These are phyloP conservation scores for Kondoa malvinella DNA, from an alignment of 768 basidiomycete species.

Conservation along the genomic window DNA sequence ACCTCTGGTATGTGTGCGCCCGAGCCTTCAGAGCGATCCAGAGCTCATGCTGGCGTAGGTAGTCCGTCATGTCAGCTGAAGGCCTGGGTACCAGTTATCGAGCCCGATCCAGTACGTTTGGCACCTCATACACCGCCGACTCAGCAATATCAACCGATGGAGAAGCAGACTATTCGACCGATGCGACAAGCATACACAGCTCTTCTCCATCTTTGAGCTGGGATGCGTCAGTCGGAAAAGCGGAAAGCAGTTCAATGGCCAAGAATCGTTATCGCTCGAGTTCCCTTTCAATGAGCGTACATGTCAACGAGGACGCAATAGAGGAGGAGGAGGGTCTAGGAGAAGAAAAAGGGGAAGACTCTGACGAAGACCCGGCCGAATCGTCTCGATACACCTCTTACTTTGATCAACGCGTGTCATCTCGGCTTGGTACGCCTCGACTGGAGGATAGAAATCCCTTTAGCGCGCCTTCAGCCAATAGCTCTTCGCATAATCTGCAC, in stretches of 20 bases:
- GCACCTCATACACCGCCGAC: neutral
- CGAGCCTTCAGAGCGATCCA: no score
- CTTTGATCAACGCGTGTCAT: neutral
- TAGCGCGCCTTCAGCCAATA: neutral
- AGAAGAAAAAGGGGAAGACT: neutral
- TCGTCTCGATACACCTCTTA: neutral
- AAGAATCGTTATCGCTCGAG: neutral
- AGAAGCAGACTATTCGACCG: neutral
- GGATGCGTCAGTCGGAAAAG: neutral
- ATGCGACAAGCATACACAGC: neutral
- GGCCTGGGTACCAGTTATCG: no score
- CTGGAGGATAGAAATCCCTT: neutral
- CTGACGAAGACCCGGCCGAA: neutral
- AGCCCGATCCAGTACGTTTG: neutral
- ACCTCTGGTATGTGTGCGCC: no score
- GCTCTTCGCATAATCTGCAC: neutral
- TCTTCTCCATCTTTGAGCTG: no score
- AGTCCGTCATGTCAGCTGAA: no score
- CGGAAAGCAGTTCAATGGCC: neutral
- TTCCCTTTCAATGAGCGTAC: neutral
- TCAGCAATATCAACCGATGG: neutral
- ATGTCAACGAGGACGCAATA: neutral
- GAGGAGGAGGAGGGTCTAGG: neutral
- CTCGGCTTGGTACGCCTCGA: neutral
- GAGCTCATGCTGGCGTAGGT: no score